Percentiles rank a stretch among this genome's conserved stretches.
phyloP scores from a whole-genome alignment of 345 rosid genomes.

The Acer campestre region DNA sequence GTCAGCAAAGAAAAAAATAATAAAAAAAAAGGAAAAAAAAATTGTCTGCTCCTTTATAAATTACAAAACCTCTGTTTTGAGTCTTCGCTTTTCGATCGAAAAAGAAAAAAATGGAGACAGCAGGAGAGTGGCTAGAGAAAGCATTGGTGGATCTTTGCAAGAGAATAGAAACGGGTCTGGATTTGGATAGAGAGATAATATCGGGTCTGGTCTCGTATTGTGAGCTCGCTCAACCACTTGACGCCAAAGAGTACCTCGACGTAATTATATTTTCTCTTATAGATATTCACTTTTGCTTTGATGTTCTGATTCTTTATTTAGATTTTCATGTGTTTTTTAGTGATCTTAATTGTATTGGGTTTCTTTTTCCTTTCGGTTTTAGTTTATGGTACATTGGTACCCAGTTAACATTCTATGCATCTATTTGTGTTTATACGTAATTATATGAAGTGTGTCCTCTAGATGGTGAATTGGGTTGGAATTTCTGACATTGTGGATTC shows the following conservation, averaged over 20 bases:
- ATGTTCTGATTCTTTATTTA: neutral
- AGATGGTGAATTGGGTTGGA: neutral
- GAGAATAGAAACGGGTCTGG: slow-evolving; percentile 64
- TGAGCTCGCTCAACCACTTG: slow-evolving; percentile 85
- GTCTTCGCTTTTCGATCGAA: neutral
- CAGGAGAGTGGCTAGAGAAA: slow-evolving; percentile 82
- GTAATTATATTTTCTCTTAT: slow-evolving; percentile 39
- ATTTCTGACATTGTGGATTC: neutral
- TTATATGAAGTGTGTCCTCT: too few species aligned
- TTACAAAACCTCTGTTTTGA: neutral
- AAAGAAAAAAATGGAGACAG: slow-evolving; percentile 50
- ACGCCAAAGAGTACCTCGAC: slow-evolving; percentile 94
- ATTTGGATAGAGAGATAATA: slow-evolving; percentile 66
- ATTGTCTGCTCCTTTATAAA: neutral
- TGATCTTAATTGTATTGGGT: neutral
- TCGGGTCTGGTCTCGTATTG: slow-evolving; percentile 93
- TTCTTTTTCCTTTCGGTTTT: neutral
- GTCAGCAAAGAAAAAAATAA: neutral
- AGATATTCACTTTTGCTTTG: neutral
- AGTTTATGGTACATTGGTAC: neutral
- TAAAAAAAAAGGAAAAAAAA: neutral
- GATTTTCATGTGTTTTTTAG: neutral
- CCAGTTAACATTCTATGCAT: neutral
- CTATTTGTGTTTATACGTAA: neutral
- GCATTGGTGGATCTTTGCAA: slow-evolving; percentile 71